Evolutionary conservation across 768 basidiomycete species (phyloP), one percentile per base, ranked within the genome.

Genomic region (Mycena crocata): DNA sequence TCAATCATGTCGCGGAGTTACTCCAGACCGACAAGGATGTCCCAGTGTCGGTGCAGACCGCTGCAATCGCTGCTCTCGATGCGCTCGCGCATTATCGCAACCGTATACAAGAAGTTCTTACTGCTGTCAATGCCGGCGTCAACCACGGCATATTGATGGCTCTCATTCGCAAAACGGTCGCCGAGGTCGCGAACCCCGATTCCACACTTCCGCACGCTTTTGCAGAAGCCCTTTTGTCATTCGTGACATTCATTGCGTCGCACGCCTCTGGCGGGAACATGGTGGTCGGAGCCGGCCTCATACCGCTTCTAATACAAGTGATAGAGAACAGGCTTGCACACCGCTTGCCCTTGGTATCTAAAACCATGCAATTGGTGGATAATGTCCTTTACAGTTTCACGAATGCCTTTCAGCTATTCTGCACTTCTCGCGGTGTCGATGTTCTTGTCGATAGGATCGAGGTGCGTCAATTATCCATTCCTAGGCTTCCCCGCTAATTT

Each of bases 71-170:
- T 30, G 91, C 94, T n/a, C 84, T 99, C 63, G 98, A 99, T 76
- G 94, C 94, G 17, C 86, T 97, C 62, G 92, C 91, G 15, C 85
- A 95, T 67, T 96, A 97, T 76, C 88, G 94, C 66, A 84, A 82
- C 65, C 94, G 92, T 75, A 86, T 93, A 37, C 88, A 90, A 71
- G 98, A 99, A 74, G 94, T 97, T 40, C 79, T 98, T 49, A 90
- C 91, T 6, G 91, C 96, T 1, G 87, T 99, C 39, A 98, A 98
- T 75, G 96, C 95, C 28, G 95, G 95, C 46, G 95, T 98, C 59
- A 98, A 95, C 73, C 98, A 99, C 74, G 98, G 98, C 15, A 91
- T 95, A 42, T 78, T 99, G 28, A 94, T 99, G 91, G 91, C 92
- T 31, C 83, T 96, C 37, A 85, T 98, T 59, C 88, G 96, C 66